phyloP scores from a whole-genome alignment of 805 yeast genomes.

The Ogataea neopini region DNA sequence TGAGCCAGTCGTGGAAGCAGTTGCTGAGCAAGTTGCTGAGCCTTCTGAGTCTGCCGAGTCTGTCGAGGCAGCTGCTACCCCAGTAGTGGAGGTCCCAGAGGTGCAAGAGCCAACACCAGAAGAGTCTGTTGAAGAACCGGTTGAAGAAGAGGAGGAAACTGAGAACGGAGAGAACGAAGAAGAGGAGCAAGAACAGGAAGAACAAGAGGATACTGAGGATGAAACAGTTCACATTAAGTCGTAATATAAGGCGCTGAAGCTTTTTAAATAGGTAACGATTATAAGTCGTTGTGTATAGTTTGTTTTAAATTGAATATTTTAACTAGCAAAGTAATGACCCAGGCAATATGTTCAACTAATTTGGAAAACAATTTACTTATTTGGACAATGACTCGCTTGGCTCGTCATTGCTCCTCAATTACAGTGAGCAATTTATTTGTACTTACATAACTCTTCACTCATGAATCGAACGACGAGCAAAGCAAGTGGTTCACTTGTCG shows the following conservation, averaged over 20 bases:
- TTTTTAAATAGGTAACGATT: constrained; percentile 5
- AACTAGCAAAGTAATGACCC: too few species aligned
- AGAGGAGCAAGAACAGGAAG: constrained; percentile 12
- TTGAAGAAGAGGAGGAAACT: constrained; percentile 10
- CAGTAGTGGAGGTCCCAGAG: background rate
- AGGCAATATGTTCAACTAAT: too few species aligned
- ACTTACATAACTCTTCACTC: too few species aligned
- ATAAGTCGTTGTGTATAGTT: constrained; percentile 12
- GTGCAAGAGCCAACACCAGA: background rate
- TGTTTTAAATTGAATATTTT: background rate
- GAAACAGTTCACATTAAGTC: background rate
- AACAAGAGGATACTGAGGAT: constrained; percentile 5
- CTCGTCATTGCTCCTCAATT: too few species aligned
- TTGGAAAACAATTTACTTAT: too few species aligned
- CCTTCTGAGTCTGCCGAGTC: background rate
- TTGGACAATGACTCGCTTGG: too few species aligned
- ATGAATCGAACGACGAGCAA: too few species aligned
- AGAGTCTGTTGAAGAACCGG: constrained; percentile 3
- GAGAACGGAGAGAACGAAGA: constrained; percentile 11
- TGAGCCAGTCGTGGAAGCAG: constrained; percentile 16
- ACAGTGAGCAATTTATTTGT: too few species aligned
- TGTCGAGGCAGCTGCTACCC: background rate
- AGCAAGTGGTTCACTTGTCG: too few species aligned
- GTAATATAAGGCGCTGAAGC: background rate
- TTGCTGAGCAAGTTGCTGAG: background rate